These are phyloP conservation scores for Rhodotorula sphaerocarpa DNA, from an alignment of 768 basidiomycete genomes.

Conservation along the genomic window DNA sequence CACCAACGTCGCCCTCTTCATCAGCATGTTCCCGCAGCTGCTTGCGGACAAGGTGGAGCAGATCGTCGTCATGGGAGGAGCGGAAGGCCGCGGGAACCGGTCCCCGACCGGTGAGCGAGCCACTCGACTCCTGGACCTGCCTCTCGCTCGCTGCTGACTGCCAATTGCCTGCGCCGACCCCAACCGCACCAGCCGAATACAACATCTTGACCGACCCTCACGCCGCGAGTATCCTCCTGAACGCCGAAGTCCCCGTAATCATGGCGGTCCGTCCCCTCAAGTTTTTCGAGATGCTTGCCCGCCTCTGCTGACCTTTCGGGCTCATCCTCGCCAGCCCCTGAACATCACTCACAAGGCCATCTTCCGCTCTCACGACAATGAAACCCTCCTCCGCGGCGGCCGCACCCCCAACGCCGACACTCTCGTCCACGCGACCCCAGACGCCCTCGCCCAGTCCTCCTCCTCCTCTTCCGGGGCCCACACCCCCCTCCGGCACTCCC, in stretches of 20 bases:
- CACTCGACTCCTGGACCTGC: too few relatives aligned
- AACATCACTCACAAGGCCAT: slow-evolving; percentile 84
- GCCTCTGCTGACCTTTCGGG: too few relatives aligned
- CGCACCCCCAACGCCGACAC: neutral
- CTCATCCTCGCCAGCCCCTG: slow-evolving; percentile 41
- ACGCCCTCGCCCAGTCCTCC: slow-evolving; percentile 33
- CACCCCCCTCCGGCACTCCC: slow-evolving; percentile 57
- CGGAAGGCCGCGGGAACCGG: slow-evolving; percentile 71
- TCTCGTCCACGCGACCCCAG: slow-evolving; percentile 23
- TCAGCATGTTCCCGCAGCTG: slow-evolving; percentile 51
- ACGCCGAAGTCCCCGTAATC: slow-evolving; percentile 57
- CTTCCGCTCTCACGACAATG: slow-evolving; percentile 54
- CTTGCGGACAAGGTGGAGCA: slow-evolving; percentile 53
- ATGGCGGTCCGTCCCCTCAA: slow-evolving; percentile 18
- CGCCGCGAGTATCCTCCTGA: slow-evolving; percentile 70
- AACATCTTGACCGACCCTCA: slow-evolving; percentile 50
- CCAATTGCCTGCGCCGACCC: too few relatives aligned
- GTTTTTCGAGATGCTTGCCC: too few relatives aligned
- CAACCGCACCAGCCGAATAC: slow-evolving; percentile 20
- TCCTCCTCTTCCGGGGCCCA: slow-evolving; percentile 38
- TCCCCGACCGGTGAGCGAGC: slow-evolving; percentile 55
- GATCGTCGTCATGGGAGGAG: slow-evolving; percentile 87
- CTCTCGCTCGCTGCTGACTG: neutral
- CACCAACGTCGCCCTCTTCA: slow-evolving; percentile 70
- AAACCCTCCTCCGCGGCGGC: slow-evolving; percentile 50